Base-by-base conservation (phyloP, 495 filamentous ascomycete genomes). In the Penicillium salamii region DNA sequence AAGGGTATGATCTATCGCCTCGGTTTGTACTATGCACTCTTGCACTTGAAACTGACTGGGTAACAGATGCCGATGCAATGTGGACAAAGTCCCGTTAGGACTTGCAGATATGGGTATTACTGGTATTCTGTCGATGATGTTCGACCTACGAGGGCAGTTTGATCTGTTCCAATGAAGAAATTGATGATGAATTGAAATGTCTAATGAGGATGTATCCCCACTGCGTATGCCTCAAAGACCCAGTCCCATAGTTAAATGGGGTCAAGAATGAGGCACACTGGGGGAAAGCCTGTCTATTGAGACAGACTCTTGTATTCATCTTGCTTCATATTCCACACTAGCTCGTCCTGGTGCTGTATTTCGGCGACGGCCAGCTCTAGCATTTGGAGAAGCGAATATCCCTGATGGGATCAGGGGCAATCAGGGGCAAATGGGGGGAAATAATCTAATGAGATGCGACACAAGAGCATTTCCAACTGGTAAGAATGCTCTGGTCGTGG, bases 241-340 rank as follows among this genome's bases (percentile, higher is more conserved):
- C 72, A 76, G 67, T 71, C 70, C 67, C 72, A 76, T 76, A 76
- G 46, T 67, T 59, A 75, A 76, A 76, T 76, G 72, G 66, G 69
- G 72, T 76, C 63, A 63, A 69, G 59, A 65, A 55, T 62, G 65
- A 67, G 61, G 65, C 68, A 59, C 63, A 62, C 63, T 66, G 70
- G 65, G 60, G 72, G 71, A 72, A 49, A 56, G 60, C 57, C 47
- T 53, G 50, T 60, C 53, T 46, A 20, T 50, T 31, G 38, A 38
- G 40, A 61, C 49, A 45, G 41, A 49, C 58, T 32, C 52, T 29
- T 53, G 17, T 68, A 57, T 82, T 67, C 64, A 69, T 85, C 71
- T 85, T 69, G 81, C 81, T 83, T 82, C 80, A 69, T 67, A 79
- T 74, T 85, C 80, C 77, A 85, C 81, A 82, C 81, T 77, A 70